Conservation (phyloP, 164 flowering plant genomes). For the Santalum album region DNA sequence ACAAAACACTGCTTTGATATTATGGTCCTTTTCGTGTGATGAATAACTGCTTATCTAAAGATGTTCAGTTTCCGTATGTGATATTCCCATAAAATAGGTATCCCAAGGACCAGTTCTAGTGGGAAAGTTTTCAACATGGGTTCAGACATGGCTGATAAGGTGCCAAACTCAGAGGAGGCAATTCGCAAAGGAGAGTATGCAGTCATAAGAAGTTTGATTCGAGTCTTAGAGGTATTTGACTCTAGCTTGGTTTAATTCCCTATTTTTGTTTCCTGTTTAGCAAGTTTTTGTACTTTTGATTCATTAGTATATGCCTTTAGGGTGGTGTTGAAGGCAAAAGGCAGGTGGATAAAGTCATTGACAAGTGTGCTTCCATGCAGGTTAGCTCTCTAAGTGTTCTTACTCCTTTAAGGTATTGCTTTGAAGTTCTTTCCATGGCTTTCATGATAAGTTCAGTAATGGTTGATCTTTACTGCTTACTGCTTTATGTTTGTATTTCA, state of each 20-base stretch:
- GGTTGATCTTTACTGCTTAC: too few relatives aligned
- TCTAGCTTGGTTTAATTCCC: too few relatives aligned
- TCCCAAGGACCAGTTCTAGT: conserved; percentile 66
- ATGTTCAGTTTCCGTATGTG: background rate
- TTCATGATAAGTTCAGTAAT: too few relatives aligned
- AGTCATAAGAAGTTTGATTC: conserved; percentile 82
- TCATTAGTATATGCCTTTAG: conserved; percentile 28
- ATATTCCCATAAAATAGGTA: conserved; percentile 33
- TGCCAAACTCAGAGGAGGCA: conserved; percentile 85
- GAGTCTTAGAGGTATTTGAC: conserved; percentile 58
- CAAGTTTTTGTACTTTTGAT: too few relatives aligned
- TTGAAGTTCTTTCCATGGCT: too few relatives aligned
- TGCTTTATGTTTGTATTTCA: too few relatives aligned
- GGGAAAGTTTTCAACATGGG: conserved; percentile 65
- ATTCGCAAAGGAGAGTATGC: conserved; percentile 91
- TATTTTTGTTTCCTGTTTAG: background rate
- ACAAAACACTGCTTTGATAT: too few relatives aligned
- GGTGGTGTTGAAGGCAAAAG: conserved; percentile 97
- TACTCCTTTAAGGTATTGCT: too few relatives aligned
- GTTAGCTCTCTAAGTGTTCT: conserved; percentile 21
- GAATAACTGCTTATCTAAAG: too few relatives aligned
- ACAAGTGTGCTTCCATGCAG: conserved; percentile 97
- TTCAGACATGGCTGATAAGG: conserved; percentile 37
- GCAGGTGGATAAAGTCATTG: conserved; percentile 95
- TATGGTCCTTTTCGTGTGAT: too few relatives aligned